Conservation (phyloP, 805 yeast genomes). For the Scheffersomyces lignosus region DNA sequence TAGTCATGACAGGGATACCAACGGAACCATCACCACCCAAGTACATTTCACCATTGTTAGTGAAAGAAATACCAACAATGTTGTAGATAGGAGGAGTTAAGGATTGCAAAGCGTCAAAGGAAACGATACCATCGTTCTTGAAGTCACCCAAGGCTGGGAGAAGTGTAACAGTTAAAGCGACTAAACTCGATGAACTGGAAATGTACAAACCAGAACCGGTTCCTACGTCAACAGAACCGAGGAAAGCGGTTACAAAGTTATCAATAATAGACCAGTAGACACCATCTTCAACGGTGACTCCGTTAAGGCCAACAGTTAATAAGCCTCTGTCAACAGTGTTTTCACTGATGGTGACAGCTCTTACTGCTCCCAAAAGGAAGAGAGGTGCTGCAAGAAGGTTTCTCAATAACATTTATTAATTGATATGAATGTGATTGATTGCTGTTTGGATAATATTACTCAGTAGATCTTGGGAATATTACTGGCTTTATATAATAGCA, state of each 20-base stretch:
- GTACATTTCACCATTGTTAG: slow-evolving; percentile 10
- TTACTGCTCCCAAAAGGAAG: slow-evolving; percentile 2
- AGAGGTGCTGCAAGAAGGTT: background rate
- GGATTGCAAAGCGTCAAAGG: slow-evolving; percentile 14
- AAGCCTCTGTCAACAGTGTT: slow-evolving; percentile 19
- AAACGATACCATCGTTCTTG: slow-evolving; percentile 16
- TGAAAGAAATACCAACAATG: slow-evolving; percentile 8
- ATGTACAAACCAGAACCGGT: slow-evolving; percentile 19
- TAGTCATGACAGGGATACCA: slow-evolving; percentile 10
- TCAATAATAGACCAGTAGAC: slow-evolving; percentile 18
- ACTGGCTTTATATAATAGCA: background rate
- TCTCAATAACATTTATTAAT: background rate
- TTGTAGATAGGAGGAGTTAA: slow-evolving; percentile 7
- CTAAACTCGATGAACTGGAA: slow-evolving; percentile 6
- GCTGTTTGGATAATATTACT: background rate
- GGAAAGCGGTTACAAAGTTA: slow-evolving; percentile 10
- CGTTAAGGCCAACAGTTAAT: slow-evolving; percentile 15
- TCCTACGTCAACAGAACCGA: slow-evolving; percentile 13
- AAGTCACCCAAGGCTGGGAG: slow-evolving; percentile 11
- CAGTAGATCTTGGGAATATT: background rate
- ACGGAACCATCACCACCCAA: slow-evolving; percentile 10
- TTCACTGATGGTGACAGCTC: slow-evolving; percentile 5
- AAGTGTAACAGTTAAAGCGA: slow-evolving; percentile 9
- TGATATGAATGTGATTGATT: background rate
- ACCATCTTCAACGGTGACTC: slow-evolving; percentile 13